These are phyloP conservation scores for Penicillium sp. DNA, from an alignment of 2,329 filamentous ascomycete species.

Conservation along the genomic window DNA sequence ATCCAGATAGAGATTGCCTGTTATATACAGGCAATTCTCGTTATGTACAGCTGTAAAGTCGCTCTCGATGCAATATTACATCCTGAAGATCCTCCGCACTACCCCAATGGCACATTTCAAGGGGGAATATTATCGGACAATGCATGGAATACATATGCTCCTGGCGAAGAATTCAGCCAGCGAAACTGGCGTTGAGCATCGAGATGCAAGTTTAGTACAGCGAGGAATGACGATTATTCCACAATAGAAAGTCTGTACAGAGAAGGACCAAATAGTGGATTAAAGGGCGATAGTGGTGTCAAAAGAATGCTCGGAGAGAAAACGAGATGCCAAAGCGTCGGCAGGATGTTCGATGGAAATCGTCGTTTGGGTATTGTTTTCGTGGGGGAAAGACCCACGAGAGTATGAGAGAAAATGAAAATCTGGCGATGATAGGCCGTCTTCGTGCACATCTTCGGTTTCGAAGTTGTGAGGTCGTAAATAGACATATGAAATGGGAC, in stretches of 20 bases:
- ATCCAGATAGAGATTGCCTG: constrained; percentile 15
- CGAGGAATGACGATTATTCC: constrained; percentile 21
- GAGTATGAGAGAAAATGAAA: neutral
- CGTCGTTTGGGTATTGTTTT: constrained; percentile 6
- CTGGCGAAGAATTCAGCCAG: constrained; percentile 13
- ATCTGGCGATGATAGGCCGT: constrained; percentile 5
- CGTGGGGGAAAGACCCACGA: neutral
- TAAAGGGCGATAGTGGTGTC: constrained; percentile 30
- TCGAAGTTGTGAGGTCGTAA: constrained; percentile 15
- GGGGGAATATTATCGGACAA: constrained; percentile 4
- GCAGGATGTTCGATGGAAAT: constrained; percentile 2
- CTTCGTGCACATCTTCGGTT: constrained; percentile 2
- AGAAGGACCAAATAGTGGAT: constrained; percentile 27
- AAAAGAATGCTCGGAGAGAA: constrained; percentile 11
- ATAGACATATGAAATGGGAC: constrained; percentile 13
- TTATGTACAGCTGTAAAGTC: constrained; percentile 37
- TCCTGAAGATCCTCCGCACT: constrained; percentile 6
- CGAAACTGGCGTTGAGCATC: constrained; percentile 20
- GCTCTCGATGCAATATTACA: constrained; percentile 16
- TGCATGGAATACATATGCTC: constrained; percentile 13
- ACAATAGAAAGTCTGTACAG: constrained; percentile 29
- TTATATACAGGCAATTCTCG: constrained; percentile 14
- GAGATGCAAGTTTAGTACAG: constrained; percentile 31
- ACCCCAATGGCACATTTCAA: constrained; percentile 2
- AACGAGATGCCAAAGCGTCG: constrained; percentile 10